Conservation (phyloP, 208 protist species). For the Herpetomonas tarakana region DNA sequence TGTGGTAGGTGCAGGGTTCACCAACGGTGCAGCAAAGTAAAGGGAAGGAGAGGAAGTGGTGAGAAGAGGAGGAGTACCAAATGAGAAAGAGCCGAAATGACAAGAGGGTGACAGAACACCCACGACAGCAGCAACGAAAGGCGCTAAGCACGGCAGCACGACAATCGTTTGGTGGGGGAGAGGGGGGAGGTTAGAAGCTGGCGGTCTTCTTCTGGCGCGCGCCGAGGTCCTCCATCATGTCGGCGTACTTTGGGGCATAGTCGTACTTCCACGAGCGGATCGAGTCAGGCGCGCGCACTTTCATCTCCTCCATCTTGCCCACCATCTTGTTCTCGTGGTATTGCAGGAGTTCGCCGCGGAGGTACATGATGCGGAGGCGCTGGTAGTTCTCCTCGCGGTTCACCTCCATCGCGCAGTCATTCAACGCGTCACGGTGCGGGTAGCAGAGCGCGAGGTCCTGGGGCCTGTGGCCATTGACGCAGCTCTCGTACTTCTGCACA, state of each 20-base stretch:
- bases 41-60: too few relatives aligned
- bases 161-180: too few relatives aligned
- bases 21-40: too few relatives aligned
- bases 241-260: slow-evolving; percentile 81
- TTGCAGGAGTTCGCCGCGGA: slow-evolving; percentile 76
- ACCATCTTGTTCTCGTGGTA: slow-evolving; percentile 67
- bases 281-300: slow-evolving; percentile 61
- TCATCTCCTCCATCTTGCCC: slow-evolving; percentile 77
- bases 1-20: too few relatives aligned
- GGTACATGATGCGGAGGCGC: slow-evolving; percentile 73
- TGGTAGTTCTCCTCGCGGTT: slow-evolving; percentile 89
- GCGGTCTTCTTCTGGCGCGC: slow-evolving; percentile 12
- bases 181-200: too few relatives aligned
- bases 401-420: slow-evolving; percentile 77
- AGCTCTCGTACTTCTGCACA: slow-evolving; percentile 72
- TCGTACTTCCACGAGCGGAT: slow-evolving; percentile 77
- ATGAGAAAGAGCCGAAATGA: too few relatives aligned
- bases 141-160: too few relatives aligned
- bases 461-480: slow-evolving; percentile 61
- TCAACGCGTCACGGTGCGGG: slow-evolving; percentile 80
- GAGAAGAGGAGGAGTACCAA: too few relatives aligned
- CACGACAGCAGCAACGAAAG: too few relatives aligned
- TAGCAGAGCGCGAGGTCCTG: slow-evolving; percentile 66
- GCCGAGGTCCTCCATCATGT: slow-evolving; percentile 81
- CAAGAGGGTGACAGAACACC: too few relatives aligned